Percentiles rank a stretch among this genome's conserved stretches.
phyloP scores from a whole-genome alignment of 768 basidiomycete genomes.

The Lentinula edodes region DNA sequence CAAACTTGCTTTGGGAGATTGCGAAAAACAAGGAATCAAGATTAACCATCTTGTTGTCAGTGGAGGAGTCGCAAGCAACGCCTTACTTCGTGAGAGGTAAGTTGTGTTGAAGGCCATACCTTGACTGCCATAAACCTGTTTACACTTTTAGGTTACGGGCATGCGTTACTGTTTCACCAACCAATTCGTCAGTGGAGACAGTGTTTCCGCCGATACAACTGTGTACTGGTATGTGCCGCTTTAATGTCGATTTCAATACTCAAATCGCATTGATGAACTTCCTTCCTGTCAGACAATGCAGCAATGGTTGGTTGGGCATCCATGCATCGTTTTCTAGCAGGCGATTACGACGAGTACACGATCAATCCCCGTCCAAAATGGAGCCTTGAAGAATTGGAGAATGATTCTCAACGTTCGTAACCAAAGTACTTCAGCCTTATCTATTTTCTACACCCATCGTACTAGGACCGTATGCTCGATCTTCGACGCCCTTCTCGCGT shows the following conservation, averaged over 20 bases:
- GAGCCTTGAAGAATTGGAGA: slow-evolving; percentile 58
- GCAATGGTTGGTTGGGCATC: slow-evolving; percentile 96
- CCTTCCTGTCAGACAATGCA: slow-evolving; percentile 68
- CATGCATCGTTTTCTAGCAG: slow-evolving; percentile 68
- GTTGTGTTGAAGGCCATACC: slow-evolving; percentile 8
- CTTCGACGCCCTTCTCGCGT: no score
- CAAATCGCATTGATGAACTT: neutral
- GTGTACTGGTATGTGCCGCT: slow-evolving; percentile 64
- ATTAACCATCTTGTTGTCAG: slow-evolving; percentile 71
- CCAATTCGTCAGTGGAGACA: slow-evolving; percentile 31
- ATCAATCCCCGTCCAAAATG: slow-evolving; percentile 66
- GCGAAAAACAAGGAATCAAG: slow-evolving; percentile 31
- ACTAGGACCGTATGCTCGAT: no score
- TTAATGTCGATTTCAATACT: no score
- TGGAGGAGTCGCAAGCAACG: slow-evolving; percentile 92
- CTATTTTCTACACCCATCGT: neutral
- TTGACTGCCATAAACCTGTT: neutral
- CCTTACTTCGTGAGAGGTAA: slow-evolving; percentile 60
- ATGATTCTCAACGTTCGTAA: neutral
- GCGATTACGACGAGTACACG: slow-evolving; percentile 56
- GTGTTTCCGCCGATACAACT: slow-evolving; percentile 73
- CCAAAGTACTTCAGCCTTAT: neutral
- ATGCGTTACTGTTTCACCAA: slow-evolving; percentile 12
- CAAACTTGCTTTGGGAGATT: slow-evolving; percentile 42
- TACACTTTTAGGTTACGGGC: neutral